Base-by-base conservation (phyloP, 164 flowering plant genomes). In the Umbilicus rupestris region DNA sequence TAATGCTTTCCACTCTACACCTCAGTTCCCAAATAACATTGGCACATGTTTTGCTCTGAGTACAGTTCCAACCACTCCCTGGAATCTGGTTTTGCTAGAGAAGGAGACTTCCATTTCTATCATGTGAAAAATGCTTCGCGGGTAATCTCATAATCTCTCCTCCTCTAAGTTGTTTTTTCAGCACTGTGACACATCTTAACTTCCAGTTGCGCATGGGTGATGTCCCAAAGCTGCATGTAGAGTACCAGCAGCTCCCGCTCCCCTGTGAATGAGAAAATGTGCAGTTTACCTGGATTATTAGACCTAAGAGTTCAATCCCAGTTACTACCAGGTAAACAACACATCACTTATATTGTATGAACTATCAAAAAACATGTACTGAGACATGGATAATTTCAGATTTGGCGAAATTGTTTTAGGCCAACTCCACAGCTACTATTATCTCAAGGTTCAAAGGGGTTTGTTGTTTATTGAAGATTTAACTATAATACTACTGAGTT, bases 201-300 rank as follows among this genome's bases (percentile, higher is more conserved):
- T 73, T 71, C 29, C 84, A 85, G 97, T 59, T 92, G 76, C 92
- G 89, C 1, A 80, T 89, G 88, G 85, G 75, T 62, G 92, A 88
- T 72, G 78, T 90, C 62, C 84, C 90, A 7, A 69, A 73, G 66
- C 81, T 90, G 49, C 76, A 87, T 68, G 75, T 71, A 3, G 97
- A 88, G 77, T 88, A 90, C 76, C 79, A 75, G 68, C 77, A 70
- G 69, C 86, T 88, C 33, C 29, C 58, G n/a, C n/a, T n/a, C n/a
- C n/a, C n/a, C 4, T 17, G 11, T 28, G 60, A 55, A 55, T 55
- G 33, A 41, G 44, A 55, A 33, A 55, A 26, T 55, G 60, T n/a
- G n/a, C 57, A 3, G 7, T 14, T 22, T 14, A 41, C 15, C 12
- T 41, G 16, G 12, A 35, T 35, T 35, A 35, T 35, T 7, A 35